These are phyloP conservation scores for Cutaneotrichosporon daszewskae DNA, from an alignment of 1,284 basidiomycete species.

Conservation along the genomic window DNA sequence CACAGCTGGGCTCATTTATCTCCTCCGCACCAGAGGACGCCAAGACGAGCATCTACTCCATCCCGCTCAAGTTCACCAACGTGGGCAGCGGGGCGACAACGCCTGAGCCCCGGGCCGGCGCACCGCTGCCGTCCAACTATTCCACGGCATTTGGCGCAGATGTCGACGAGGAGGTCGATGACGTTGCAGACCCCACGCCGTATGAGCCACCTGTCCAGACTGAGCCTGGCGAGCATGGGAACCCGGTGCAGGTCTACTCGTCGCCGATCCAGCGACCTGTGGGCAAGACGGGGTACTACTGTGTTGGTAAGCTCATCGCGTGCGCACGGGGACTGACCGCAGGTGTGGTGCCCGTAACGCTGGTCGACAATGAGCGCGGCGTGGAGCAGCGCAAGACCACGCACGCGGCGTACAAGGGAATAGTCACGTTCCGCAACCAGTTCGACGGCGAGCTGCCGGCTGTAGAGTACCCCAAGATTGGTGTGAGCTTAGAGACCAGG, in stretches of 20 bases:
- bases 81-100: too few relatives aligned
- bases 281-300: constrained; percentile 88
- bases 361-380: constrained; percentile 42
- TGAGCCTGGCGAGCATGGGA: background rate
- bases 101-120: too few relatives aligned
- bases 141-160: too few relatives aligned
- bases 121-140: too few relatives aligned
- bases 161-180: constrained; percentile 10
- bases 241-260: constrained; percentile 33
- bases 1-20: constrained; percentile 78
- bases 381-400: constrained; percentile 40
- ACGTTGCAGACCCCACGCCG: background rate
- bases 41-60: constrained; percentile 51
- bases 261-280: constrained; percentile 64
- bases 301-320: constrained; percentile 62
- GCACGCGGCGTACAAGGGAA: constrained; percentile 76
- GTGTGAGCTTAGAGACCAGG: constrained; percentile 53
- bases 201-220: constrained; percentile 1
- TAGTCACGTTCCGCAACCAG: constrained; percentile 78
- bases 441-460: constrained; percentile 87
- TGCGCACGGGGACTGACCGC: constrained; percentile 3
- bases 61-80: constrained; percentile 43
- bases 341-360: constrained; percentile 83
- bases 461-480: constrained; percentile 96
- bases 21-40: constrained; percentile 60